Percentiles rank a stretch among this genome's conserved stretches.
These are phyloP conservation scores for Termitomyces sp. DNA, from an alignment of 768 basidiomycete genomes.

Conservation along the genomic window DNA sequence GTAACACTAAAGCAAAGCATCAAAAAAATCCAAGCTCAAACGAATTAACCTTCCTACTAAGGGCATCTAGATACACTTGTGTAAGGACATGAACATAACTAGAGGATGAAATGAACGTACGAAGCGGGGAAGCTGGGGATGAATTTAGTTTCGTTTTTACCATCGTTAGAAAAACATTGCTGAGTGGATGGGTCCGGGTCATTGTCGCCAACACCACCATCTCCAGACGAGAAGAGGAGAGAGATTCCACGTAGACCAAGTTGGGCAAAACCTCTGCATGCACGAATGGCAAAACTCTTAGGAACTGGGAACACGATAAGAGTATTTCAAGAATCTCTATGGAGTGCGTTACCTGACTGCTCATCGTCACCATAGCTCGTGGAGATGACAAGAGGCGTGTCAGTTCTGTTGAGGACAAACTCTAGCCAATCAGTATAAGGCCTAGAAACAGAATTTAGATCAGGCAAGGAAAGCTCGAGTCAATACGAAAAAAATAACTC, in stretches of 20 bases:
- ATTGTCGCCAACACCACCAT: constrained; percentile 67
- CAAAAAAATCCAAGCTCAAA: neutral
- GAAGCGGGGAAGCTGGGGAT: constrained; percentile 59
- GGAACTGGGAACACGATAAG: constrained; percentile 41
- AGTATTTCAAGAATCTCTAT: neutral
- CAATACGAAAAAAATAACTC: constrained; percentile 21
- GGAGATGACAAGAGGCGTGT: constrained; percentile 58
- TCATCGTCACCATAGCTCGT: constrained; percentile 76
- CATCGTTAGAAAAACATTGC: constrained; percentile 57
- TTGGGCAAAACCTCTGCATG: constrained; percentile 60
- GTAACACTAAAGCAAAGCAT: constrained; percentile 54
- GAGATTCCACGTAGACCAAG: constrained; percentile 69
- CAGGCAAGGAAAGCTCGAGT: neutral
- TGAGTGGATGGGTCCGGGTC: constrained; percentile 49
- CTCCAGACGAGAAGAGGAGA: constrained; percentile 63
- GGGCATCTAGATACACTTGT: constrained; percentile 37
- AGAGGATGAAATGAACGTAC: constrained; percentile 21
- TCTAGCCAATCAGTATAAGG: constrained; percentile 54
- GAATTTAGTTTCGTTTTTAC: constrained; percentile 51
- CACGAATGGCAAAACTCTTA: constrained; percentile 50
- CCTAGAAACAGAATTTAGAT: constrained; percentile 10
- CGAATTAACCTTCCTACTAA: constrained; percentile 32
- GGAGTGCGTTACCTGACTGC: constrained; percentile 50
- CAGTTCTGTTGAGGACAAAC: constrained; percentile 43
- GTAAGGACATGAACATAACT: neutral